Percentiles rank a stretch among this genome's conserved stretches.
These are phyloP conservation scores for Candida boleticola DNA, from an alignment of 805 yeast genomes.

Conservation along the genomic window DNA sequence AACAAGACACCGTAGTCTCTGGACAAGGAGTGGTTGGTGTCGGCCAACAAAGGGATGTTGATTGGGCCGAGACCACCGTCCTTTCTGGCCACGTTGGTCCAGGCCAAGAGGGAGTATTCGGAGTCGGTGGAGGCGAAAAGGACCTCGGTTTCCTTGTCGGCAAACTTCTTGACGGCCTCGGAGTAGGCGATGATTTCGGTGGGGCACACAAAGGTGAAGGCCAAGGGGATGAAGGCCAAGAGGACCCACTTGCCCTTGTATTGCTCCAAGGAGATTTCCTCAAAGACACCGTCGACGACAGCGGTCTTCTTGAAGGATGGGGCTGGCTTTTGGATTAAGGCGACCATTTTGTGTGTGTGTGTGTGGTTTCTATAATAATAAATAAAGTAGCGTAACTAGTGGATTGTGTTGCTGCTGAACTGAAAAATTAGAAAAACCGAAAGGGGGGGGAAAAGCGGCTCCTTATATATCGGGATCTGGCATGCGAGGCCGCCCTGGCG, in stretches of 20 bases:
- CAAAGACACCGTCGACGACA: slow-evolving; percentile 93
- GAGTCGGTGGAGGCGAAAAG: slow-evolving; percentile 98
- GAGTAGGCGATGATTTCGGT: slow-evolving; percentile 99
- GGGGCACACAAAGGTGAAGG: slow-evolving; percentile 99
- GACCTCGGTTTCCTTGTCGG: slow-evolving; percentile 82
- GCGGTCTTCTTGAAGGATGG: slow-evolving; percentile 96
- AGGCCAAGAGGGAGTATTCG: slow-evolving; percentile 94
- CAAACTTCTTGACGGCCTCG: slow-evolving; percentile 87
- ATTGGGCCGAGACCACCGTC: slow-evolving; percentile 98
- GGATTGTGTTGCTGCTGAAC: no score
- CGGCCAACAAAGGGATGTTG: slow-evolving; percentile 92
- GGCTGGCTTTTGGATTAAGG: slow-evolving; percentile 91
- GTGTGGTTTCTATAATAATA: neutral
- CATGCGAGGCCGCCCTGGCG: no score
- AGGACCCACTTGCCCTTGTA: slow-evolving; percentile 98
- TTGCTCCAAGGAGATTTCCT: slow-evolving; percentile 90
- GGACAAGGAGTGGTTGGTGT: slow-evolving; percentile 93
- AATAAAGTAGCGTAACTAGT: neutral
- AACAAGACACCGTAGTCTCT: slow-evolving; percentile 96
- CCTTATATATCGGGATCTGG: no score
- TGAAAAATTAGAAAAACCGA: no score
- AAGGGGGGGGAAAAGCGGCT: no score
- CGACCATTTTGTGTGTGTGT: slow-evolving; percentile 72
- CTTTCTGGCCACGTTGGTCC: slow-evolving; percentile 95
- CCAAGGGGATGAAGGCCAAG: slow-evolving; percentile 96